These are phyloP conservation scores for Lodderomyces pseudojiufengensis DNA, from an alignment of 1,139 yeast species.

Conservation along the genomic window DNA sequence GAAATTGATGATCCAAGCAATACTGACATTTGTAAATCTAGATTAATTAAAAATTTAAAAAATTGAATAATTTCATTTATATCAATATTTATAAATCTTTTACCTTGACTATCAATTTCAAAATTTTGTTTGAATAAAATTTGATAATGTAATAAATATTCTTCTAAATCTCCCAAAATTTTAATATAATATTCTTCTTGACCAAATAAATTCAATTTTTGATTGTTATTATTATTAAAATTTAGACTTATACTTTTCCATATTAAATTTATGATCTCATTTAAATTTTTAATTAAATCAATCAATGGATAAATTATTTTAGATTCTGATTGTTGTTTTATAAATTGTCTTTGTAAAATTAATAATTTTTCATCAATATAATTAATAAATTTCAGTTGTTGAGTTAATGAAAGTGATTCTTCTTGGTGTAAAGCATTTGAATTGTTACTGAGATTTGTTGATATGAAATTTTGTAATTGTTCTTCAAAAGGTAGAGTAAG, in stretches of 20 bases:
- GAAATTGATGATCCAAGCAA: conserved; percentile 23
- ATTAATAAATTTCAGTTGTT: conserved; percentile 58
- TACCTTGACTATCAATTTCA: neutral
- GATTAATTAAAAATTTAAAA: conserved; percentile 37
- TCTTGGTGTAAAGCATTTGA: conserved; percentile 4
- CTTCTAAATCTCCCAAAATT: conserved; percentile 65
- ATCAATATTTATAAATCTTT: conserved; percentile 8
- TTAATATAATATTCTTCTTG: conserved; percentile 59
- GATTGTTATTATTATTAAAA: neutral
- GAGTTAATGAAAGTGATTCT: conserved; percentile 20
- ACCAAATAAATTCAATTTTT: conserved; percentile 36
- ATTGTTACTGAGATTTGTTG: neutral
- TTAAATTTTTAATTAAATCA: conserved; percentile 44
- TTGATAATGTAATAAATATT: conserved; percentile 49
- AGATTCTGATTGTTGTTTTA: conserved; percentile 52
- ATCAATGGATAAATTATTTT: conserved; percentile 28
- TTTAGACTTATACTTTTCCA: conserved; percentile 55
- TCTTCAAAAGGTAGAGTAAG: conserved; percentile 31
- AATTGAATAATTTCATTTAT: conserved; percentile 21
- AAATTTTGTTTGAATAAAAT: conserved; percentile 8
- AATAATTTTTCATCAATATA: conserved; percentile 60
- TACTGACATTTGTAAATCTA: conserved; percentile 41
- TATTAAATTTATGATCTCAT: conserved; percentile 46
- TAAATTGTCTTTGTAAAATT: conserved; percentile 58
- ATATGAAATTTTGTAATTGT: conserved; percentile 16